A percentile compares a stretch with the other conserved stretches of the same genome.
Conservation (phyloP, 352 stramenopile species). For the Phytophthora sojae region DNA sequence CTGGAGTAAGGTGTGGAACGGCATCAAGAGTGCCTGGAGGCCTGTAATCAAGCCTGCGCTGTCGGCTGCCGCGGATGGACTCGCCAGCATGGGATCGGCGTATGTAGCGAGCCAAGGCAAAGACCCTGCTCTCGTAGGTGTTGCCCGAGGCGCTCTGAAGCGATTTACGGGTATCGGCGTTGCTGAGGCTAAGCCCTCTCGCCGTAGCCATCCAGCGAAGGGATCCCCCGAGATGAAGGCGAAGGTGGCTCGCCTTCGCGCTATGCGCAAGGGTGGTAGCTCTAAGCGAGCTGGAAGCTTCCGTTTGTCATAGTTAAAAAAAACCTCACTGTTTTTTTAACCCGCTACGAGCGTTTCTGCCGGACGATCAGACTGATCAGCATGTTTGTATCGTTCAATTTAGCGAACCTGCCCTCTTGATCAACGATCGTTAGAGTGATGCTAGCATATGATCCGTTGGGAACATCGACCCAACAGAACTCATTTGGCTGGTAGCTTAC, state of each 20-base stretch:
- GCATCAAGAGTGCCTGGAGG: neutral
- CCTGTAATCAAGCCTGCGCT: neutral
- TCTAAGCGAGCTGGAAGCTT: neutral
- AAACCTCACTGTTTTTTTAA: constrained; percentile 1
- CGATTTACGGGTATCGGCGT: neutral
- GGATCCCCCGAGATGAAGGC: neutral
- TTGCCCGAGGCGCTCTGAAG: neutral
- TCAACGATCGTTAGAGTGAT: neutral
- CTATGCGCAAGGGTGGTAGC: neutral
- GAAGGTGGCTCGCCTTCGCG: neutral
- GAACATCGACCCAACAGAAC: too few species aligned
- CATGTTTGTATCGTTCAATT: neutral
- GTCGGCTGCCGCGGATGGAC: constrained; percentile 7
- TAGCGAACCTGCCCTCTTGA: neutral
- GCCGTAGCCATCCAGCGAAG: neutral
- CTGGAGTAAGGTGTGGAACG: constrained; percentile 8
- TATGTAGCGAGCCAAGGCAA: neutral
- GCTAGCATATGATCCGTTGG: too few species aligned
- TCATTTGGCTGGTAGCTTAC: too few species aligned
- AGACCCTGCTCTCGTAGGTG: constrained; percentile 4
- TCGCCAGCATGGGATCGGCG: neutral
- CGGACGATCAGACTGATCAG: neutral
- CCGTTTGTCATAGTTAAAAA: constrained; percentile 1
- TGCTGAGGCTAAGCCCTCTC: neutral
- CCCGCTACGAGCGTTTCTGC: too few species aligned